Evolutionary conservation across 371 early-diverging fungal species (phyloP).

Genomic region (Mucor circinelloides): DNA sequence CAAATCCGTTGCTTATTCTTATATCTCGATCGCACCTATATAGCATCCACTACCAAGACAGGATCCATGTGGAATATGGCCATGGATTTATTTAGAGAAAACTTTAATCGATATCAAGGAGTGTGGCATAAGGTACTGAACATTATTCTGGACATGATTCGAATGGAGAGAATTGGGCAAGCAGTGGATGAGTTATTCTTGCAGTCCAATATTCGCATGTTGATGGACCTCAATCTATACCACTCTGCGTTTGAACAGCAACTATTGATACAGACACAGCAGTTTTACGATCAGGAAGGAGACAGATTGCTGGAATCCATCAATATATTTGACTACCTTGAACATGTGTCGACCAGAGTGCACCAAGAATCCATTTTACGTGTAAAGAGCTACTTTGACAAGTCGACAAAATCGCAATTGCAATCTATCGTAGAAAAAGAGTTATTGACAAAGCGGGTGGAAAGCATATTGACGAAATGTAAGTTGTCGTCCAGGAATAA

Average conservation of each 20-base stretch:
- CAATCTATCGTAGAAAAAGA: conserved; percentile 69
- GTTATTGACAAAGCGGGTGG: conserved; percentile 67
- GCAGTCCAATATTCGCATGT: conserved; percentile 72
- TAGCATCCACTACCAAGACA: conserved; percentile 67
- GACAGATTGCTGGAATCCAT: conserved; percentile 52
- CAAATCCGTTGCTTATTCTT: conserved; percentile 86
- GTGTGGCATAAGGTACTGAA: conserved; percentile 57
- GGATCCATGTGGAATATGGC: conserved; percentile 87
- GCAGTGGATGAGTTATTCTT: conserved; percentile 39
- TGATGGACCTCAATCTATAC: conserved; percentile 81
- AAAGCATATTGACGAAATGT: conserved; percentile 69
- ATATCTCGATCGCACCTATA: conserved; percentile 91
- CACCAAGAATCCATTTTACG: conserved; percentile 70
- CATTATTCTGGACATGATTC: conserved; percentile 59
- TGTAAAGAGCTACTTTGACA: conserved; percentile 72
- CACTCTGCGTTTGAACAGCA: conserved; percentile 67
- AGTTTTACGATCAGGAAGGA: conserved; percentile 76
- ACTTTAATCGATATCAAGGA: conserved; percentile 52
- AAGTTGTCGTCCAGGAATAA: not conserved
- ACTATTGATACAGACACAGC: conserved; percentile 64
- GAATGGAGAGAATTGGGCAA: conserved; percentile 48
- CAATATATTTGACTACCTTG: conserved; percentile 68
- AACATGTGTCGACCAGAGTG: conserved; percentile 68
- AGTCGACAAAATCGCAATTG: conserved; percentile 72
- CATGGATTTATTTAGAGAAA: conserved; percentile 68